Base-by-base conservation (phyloP, 345 rosid species). In the Aethionema arabicum region DNA sequence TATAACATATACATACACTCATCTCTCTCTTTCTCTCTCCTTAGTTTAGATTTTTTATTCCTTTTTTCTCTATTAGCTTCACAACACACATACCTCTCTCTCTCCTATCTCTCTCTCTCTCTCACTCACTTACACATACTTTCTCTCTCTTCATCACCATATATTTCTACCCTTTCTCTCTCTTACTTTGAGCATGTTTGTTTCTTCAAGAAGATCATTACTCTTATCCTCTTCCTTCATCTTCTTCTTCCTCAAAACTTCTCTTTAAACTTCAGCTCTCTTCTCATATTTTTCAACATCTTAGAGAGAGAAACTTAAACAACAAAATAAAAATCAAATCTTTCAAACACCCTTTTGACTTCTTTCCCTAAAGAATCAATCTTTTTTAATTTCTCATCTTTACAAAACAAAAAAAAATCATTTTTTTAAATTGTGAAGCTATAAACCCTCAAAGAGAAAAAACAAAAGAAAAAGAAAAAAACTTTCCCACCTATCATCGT, bases 111-210 rank as follows among this genome's bases (percentile, higher is more conserved):
- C 49, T 60, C 52, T 51, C 54, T 78, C 57, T 48, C 66, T 61
- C 61, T 70, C 16, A 46, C 31, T 66, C 43, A 52, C 15, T n/a
- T 47, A 56, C 40, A 35, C 21, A 51, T 11, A 30, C 7, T 14
- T 37, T 46, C 6, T 32, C 71, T n/a, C 11, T 10, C 44, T 13
- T 36, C 12, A 5, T 45, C 39, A 36, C 44, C 38, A 42, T 30
- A 47, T 73, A 16, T 37, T 48, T 45, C 32, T 67, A 12, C 2
- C 2, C 1, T 21, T 21, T 52, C 31, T 66, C 44, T 56, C 37
- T 46, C 61, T 75, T 53, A 47, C 68, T 70, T 52, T 51, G 76
- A 73, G 80, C 83, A 77, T 77, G 83, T 78, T 79, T 70, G 85
- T 80, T 83, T 62, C 74, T 68, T 73, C 69, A 76, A 67, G 59